These are phyloP conservation scores for Chlamydomonas eustigma DNA, from an alignment of 139 green algal species.

Conservation along the genomic window DNA sequence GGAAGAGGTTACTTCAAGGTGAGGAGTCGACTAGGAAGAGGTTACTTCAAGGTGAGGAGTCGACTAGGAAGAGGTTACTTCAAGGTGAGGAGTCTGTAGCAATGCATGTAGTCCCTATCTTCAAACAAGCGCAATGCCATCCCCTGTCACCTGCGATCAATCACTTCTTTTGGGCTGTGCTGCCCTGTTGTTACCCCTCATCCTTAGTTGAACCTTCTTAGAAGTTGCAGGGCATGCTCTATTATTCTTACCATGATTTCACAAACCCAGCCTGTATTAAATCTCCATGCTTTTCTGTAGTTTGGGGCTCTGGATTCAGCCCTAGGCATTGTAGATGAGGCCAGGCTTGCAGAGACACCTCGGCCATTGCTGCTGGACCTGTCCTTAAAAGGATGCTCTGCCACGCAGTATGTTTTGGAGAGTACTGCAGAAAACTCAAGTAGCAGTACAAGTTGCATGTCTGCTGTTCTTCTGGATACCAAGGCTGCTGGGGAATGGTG, in stretches of 20 bases:
- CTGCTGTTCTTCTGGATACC: background rate
- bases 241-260: too few species aligned
- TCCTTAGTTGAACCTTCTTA: too few species aligned
- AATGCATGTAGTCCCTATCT: background rate
- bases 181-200: too few species aligned
- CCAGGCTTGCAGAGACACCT: background rate
- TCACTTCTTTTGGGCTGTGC: too few species aligned
- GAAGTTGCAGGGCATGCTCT: too few species aligned
- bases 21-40: background rate
- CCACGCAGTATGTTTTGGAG: background rate
- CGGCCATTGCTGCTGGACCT: background rate
- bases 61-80: background rate
- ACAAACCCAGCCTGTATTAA: too few species aligned
- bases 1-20: background rate
- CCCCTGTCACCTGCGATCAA: too few species aligned
- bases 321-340: background rate
- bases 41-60: background rate
- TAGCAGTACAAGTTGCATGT: too few species aligned
- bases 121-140: slow-evolving; percentile 1
- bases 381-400: background rate
- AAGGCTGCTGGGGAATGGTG: background rate
- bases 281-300: background rate
- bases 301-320: background rate
- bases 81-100: background rate
- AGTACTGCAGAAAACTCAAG: too few species aligned